Conservation (phyloP, 2,329 filamentous ascomycete genomes). For the Zalaria obscura region DNA sequence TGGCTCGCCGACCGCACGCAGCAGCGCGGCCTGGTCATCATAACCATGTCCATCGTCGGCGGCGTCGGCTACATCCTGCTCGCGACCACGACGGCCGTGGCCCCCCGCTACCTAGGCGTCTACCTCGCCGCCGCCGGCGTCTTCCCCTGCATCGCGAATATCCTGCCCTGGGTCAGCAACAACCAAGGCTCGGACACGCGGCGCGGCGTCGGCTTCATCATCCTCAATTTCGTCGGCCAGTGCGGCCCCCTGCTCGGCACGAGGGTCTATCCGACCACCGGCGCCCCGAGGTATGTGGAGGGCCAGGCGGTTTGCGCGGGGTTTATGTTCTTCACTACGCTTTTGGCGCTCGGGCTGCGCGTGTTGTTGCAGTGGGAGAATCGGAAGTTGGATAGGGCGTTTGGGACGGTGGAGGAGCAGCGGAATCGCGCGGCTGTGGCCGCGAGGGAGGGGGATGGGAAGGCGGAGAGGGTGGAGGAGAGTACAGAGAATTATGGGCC, state of each 20-base stretch:
- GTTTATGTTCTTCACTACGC: constrained; percentile 44
- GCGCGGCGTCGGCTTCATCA: constrained; percentile 7
- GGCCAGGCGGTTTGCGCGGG: constrained; percentile 45
- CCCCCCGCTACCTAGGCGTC: constrained; percentile 30
- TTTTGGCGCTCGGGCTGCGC: constrained; percentile 39
- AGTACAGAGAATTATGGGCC: constrained; percentile 17
- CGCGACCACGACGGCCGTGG: constrained; percentile 38
- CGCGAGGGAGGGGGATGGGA: constrained; percentile 4
- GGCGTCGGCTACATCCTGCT: constrained; percentile 52
- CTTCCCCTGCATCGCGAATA: constrained; percentile 12
- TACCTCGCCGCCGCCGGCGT: constrained; percentile 12
- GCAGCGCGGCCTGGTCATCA: constrained; percentile 49
- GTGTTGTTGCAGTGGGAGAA: constrained; percentile 45
- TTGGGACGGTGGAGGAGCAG: constrained; percentile 18
- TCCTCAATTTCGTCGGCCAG: constrained; percentile 59
- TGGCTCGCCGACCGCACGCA: constrained; percentile 51
- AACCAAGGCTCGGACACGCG: constrained; percentile 12
- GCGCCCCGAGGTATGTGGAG: constrained; percentile 35
- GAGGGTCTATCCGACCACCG: constrained; percentile 36
- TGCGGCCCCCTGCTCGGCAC: constrained; percentile 51
- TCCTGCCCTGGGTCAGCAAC: constrained; percentile 12
- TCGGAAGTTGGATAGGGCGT: constrained; percentile 37
- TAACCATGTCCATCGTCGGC: constrained; percentile 40
- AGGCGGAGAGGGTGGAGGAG: constrained; percentile 4
- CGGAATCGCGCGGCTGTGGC: constrained; percentile 4